These are phyloP conservation scores for Monosporascus ibericus DNA, from an alignment of 2,329 filamentous ascomycete genomes.

Conservation along the genomic window DNA sequence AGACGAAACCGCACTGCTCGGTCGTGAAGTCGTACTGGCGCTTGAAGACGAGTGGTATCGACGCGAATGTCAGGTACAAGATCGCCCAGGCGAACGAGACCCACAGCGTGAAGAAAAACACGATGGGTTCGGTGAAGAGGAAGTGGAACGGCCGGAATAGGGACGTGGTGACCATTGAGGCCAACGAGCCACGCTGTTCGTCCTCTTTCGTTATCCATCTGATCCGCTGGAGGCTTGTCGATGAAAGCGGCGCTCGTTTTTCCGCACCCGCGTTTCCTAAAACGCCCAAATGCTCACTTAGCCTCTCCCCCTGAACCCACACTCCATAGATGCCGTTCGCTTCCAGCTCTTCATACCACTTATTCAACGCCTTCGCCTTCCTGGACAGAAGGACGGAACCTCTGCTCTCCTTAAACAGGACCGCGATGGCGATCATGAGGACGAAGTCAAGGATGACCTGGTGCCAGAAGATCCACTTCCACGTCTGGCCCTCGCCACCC, in stretches of 20 bases:
- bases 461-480: constrained; percentile 87
- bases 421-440: constrained; percentile 56
- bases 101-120: constrained; percentile 87
- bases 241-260: constrained; percentile 4
- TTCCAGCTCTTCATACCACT: constrained; percentile 73
- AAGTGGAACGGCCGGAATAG: constrained; percentile 73
- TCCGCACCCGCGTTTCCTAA: constrained; percentile 3
- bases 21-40: constrained; percentile 62
- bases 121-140: constrained; percentile 68
- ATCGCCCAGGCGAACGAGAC: constrained; percentile 85
- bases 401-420: constrained; percentile 76
- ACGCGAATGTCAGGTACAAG: constrained; percentile 77
- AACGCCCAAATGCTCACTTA: constrained; percentile 6
- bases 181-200: constrained; percentile 64
- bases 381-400: constrained; percentile 72
- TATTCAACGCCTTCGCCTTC: constrained; percentile 68
- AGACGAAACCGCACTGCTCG: constrained; percentile 64
- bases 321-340: constrained; percentile 50
- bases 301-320: constrained; percentile 23
- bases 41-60: constrained; percentile 71
- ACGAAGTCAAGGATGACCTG: constrained; percentile 66
- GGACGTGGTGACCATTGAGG: constrained; percentile 66
- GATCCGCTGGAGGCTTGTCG: constrained; percentile 44
- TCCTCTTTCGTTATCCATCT: constrained; percentile 77
- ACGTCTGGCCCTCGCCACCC: constrained; percentile 35